Base-by-base conservation (phyloP, 73 alveolate genomes). In the Breviolum minutum region DNA sequence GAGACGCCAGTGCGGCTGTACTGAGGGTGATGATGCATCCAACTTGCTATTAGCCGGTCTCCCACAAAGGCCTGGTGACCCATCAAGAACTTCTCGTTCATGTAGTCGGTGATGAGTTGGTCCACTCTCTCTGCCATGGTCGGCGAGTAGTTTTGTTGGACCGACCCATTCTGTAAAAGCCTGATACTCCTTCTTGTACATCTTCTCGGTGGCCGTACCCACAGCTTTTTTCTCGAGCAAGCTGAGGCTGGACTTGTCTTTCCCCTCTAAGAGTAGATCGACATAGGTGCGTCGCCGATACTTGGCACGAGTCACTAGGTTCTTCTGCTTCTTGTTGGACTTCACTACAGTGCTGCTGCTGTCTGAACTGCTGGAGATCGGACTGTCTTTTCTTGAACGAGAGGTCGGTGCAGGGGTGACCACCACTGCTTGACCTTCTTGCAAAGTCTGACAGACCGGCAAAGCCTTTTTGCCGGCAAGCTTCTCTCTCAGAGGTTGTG, bases 1-100 rank as follows among this genome's bases (percentile, higher is more conserved):
- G 1, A 2, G 27, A 27, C n/a, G n/a, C 95, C 95, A 54, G 74
- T 8, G 27, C 74, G 22, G 87, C 96, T 76, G 87, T 7, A 89
- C 66, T 61, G 19, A 0, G 96, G 96, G 29, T 89, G 96, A 19
- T 62, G 96, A 29, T 89, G 96, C 62, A 89, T 29, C 87, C 70
- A 48, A 3, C 77, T 19, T 6, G 96, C 96, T 11, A 89, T 32
- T 32, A 89, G 20, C 26, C 87, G 60, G 40, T 89, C 96, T 9
- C 87, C 87, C 0, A 19, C 62, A 40, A 40, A 80, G n/a, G 85
- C 85, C 88, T 80, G 88, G 7, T 80, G 88, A 12, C 88, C 88
- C 6, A 12, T 69, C 70, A 80, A 80, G 69, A 40, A 80, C 30
- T 69, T 40, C 16, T 80, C 70, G 81, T 92, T 92, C 91, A 92